Conservation (phyloP, 2,329 filamentous ascomycete genomes). For the Domatiomyces globalis region DNA sequence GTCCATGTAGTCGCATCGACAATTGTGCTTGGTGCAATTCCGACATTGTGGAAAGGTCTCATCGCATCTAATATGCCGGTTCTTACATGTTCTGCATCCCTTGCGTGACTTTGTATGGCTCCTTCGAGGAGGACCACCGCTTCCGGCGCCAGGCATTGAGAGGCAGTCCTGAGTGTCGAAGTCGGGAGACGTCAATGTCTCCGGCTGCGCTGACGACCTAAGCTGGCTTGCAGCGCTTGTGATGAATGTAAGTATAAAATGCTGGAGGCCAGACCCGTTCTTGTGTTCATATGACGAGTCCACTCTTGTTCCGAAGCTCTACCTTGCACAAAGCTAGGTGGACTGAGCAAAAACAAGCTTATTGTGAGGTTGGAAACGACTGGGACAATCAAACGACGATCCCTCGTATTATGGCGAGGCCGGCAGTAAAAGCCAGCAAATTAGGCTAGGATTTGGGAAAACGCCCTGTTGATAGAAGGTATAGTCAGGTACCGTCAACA, state of each 20-base stretch:
- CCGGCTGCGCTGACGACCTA: not conserved
- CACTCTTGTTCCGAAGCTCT: not conserved
- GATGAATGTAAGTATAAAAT: not conserved
- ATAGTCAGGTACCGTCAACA: not conserved
- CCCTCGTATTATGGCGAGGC: not conserved
- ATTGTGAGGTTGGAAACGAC: not conserved
- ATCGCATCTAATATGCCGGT: constrained; percentile 92
- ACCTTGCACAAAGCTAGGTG: not conserved
- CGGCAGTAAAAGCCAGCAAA: not conserved
- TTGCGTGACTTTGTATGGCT: constrained; percentile 99
- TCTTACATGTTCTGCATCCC: constrained; percentile 96
- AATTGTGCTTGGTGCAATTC: constrained; percentile 98
- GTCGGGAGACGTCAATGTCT: not conserved
- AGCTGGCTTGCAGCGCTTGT: not conserved
- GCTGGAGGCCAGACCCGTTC: not conserved
- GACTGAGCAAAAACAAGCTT: not conserved
- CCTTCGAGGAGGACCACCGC: constrained; percentile 75
- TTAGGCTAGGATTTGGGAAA: not conserved
- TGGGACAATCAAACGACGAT: not conserved
- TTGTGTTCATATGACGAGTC: not conserved
- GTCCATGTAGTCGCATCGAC: constrained; percentile 95
- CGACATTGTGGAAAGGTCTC: constrained; percentile 96
- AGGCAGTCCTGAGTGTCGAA: not conserved
- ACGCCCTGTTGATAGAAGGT: not conserved
- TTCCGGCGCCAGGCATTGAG: constrained; percentile 67